Base-by-base conservation (phyloP, 768 basidiomycete genomes). In the Sarcodon sp. region DNA sequence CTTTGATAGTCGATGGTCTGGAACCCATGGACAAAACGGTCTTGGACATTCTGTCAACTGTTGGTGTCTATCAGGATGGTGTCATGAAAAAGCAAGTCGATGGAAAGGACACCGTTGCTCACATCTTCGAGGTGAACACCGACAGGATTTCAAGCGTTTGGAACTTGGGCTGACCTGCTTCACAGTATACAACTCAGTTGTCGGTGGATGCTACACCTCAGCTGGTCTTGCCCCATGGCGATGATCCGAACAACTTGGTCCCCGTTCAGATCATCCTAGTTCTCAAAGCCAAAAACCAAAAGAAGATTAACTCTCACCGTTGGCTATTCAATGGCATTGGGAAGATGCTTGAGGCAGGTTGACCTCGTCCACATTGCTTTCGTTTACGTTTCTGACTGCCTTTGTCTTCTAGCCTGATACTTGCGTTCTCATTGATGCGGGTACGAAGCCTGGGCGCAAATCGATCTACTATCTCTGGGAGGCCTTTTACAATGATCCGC, bases 321-420 rank as follows among this genome's bases (percentile, higher is more conserved):
- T 94, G 92, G 92, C 70, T 94, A 27, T 93, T 97, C 73, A 93
- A 97, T 55, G 92, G 88, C 18, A 84, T 97, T 46, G 90, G 89
- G 3, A 77, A 70, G 57, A 82, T 83, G 55, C 64, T 94, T 37
- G 75, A 87, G 55, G 87, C 83, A 27, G 4, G 21, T 27, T 4
- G 21, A 27, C 21, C 21, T 27, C 21, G 21, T 27, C 51, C 38
- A 12, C 33, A 4, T 61, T 34, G 51, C 36, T 57, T 47, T 39
- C 43, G 11, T 10, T 27, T 27, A 11, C 35, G 33, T 11, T 35
- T 21, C n/a, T 10, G 9, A 18, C 46, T 47, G 36, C 48, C 43
- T 15, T 10, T 43, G 51, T 32, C 38, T 53, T 56, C 7, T 55
- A 94, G 79, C 93, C 93, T 5, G 90, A 96, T 59, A 79, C 84